Percentiles rank a stretch among this genome's conserved stretches.
These are phyloP conservation scores for Suhomyces emberorum DNA, from an alignment of 805 yeast genomes.

Conservation along the genomic window DNA sequence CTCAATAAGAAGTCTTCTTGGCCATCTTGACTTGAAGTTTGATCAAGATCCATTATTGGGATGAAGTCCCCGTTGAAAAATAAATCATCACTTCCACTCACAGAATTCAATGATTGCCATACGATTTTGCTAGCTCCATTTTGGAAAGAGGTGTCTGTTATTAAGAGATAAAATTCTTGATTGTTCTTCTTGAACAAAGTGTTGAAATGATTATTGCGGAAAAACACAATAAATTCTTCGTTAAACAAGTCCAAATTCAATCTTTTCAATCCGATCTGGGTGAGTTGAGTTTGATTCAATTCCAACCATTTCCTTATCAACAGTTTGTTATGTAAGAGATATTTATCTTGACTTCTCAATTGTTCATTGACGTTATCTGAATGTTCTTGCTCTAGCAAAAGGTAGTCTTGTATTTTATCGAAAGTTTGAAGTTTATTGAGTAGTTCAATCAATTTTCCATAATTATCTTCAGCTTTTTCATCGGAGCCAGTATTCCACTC, in stretches of 20 bases:
- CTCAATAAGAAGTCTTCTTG: slow-evolving; percentile 31
- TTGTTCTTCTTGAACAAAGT: slow-evolving; percentile 58
- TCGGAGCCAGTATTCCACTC: slow-evolving; percentile 9
- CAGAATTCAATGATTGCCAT: slow-evolving; percentile 76
- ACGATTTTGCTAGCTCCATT: slow-evolving; percentile 43
- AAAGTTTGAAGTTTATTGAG: slow-evolving; percentile 27
- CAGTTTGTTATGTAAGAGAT: slow-evolving; percentile 11
- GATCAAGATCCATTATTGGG: slow-evolving; percentile 36
- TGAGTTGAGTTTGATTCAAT: slow-evolving; percentile 70
- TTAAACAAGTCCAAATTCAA: slow-evolving; percentile 44
- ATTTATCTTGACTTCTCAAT: slow-evolving; percentile 3
- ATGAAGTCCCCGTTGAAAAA: slow-evolving; percentile 66
- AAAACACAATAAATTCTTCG: slow-evolving; percentile 65
- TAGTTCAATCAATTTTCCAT: slow-evolving; percentile 16
- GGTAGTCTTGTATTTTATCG: slow-evolving; percentile 58
- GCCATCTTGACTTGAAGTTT: slow-evolving; percentile 5
- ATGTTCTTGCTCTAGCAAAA: slow-evolving; percentile 30
- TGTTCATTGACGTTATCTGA: slow-evolving; percentile 8
- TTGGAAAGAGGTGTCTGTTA: slow-evolving; percentile 71
- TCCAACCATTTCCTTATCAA: slow-evolving; percentile 43
- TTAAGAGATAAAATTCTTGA: slow-evolving; percentile 54
- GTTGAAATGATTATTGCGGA: slow-evolving; percentile 86
- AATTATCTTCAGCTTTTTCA: slow-evolving; percentile 9
- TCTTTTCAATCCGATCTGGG: slow-evolving; percentile 57
- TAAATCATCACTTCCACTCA: slow-evolving; percentile 65